These are phyloP conservation scores for Chlorella sorokiniana DNA, from an alignment of 139 green algal species.

Conservation along the genomic window DNA sequence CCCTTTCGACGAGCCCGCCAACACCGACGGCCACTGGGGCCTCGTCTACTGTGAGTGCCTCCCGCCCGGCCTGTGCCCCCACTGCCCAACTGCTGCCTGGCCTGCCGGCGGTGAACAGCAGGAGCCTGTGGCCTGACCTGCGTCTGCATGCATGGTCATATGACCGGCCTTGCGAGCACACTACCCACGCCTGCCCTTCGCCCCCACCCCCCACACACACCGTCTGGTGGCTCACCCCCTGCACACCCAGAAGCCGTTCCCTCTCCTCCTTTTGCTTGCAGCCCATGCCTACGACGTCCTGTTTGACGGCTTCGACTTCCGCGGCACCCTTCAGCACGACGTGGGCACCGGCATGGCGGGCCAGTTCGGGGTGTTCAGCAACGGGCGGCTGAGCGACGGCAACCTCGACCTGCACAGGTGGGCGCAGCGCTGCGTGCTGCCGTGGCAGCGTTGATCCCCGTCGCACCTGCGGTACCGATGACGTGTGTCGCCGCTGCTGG, in stretches of 20 bases:
- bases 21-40: constrained; percentile 20
- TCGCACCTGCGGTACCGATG: not conserved
- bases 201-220: not conserved
- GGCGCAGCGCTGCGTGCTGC: not conserved
- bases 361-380: not conserved
- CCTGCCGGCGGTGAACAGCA: not conserved
- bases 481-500: not conserved
- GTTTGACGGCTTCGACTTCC: not conserved
- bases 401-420: constrained; percentile 9
- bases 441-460: not conserved
- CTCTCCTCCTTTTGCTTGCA: not conserved
- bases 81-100: too few relatives aligned
- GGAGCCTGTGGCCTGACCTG: not conserved
- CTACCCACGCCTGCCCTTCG: not conserved
- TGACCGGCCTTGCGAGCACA: not conserved
- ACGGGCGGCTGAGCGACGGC: not conserved
- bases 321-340: not conserved
- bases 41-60: not conserved
- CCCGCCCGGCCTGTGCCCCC: too few relatives aligned
- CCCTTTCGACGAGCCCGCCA: not conserved
- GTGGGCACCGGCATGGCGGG: not conserved
- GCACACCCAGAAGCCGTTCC: not conserved
- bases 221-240: not conserved
- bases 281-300: not conserved
- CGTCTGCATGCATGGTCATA: not conserved